phyloP scores from a whole-genome alignment of 805 yeast genomes.

The Saccharomycopsis fodiens region DNA sequence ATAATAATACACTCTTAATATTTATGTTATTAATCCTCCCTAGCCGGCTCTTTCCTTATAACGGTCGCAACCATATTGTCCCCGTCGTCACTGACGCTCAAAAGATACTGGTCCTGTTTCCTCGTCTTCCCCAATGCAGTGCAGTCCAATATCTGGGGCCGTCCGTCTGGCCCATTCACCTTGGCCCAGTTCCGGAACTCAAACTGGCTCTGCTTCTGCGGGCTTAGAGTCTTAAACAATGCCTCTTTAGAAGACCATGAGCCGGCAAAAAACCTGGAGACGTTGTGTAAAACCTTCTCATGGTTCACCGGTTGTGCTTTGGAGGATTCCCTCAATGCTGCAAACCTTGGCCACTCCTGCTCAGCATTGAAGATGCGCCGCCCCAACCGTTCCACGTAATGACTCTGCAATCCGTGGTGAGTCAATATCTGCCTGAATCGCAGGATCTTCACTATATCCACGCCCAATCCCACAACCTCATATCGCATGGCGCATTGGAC shows the following conservation, averaged over 20 bases:
- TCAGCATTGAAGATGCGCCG: slow-evolving; percentile 9
- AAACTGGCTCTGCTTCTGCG: slow-evolving; percentile 42
- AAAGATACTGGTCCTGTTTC: slow-evolving; percentile 39
- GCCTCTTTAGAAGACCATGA: slow-evolving; percentile 75
- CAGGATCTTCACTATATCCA: slow-evolving; percentile 11
- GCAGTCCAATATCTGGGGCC: slow-evolving; percentile 37
- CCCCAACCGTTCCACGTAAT: slow-evolving; percentile 11
- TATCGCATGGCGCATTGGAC: slow-evolving; percentile 1
- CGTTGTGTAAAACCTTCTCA: background rate
- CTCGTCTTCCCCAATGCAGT: slow-evolving; percentile 1
- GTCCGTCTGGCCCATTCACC: slow-evolving; percentile 31
- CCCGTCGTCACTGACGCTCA: slow-evolving; percentile 60
- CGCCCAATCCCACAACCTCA: slow-evolving; percentile 15
- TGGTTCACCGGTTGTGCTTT: background rate
- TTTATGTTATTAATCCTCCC: too few relatives aligned
- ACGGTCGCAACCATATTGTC: slow-evolving; percentile 53
- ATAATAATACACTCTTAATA: too few relatives aligned
- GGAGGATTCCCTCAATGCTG: background rate
- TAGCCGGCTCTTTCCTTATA: slow-evolving; percentile 26
- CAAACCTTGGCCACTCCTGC: background rate
- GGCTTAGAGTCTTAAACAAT: slow-evolving; percentile 50
- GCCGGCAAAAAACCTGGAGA: slow-evolving; percentile 6
- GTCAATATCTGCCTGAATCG: slow-evolving; percentile 9
- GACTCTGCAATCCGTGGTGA: slow-evolving; percentile 6
- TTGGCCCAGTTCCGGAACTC: slow-evolving; percentile 56